These are phyloP conservation scores for Prunella vulgaris DNA, from an alignment of 257 asterid species.

Conservation along the genomic window DNA sequence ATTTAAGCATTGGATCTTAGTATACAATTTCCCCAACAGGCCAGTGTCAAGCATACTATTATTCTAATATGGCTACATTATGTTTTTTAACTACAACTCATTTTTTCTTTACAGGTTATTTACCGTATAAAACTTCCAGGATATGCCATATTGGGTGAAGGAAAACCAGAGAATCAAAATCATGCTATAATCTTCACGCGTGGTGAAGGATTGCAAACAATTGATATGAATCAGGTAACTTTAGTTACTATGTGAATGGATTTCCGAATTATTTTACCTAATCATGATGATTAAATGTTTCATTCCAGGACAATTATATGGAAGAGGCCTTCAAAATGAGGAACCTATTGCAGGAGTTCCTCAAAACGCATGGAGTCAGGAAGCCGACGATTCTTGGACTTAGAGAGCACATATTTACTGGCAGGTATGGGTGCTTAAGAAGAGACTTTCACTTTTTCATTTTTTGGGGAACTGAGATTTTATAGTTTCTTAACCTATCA, in stretches of 20 bases:
- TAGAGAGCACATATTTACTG: slow-evolving; percentile 94
- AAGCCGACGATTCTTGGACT: slow-evolving; percentile 92
- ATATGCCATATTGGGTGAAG: slow-evolving; percentile 85
- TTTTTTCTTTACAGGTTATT: slow-evolving; percentile 52
- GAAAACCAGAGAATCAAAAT: slow-evolving; percentile 97
- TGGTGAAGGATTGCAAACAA: slow-evolving; percentile 97
- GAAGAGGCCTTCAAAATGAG: slow-evolving; percentile 98
- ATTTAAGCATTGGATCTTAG: background rate
- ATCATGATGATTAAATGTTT: slow-evolving; percentile 17
- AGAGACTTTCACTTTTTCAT: slow-evolving; percentile 9
- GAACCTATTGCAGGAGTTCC: slow-evolving; percentile 88
- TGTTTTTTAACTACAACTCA: slow-evolving; percentile 2
- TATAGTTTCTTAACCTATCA: slow-evolving; percentile 9
- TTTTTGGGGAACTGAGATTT: slow-evolving; percentile 5
- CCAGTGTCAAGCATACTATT: background rate
- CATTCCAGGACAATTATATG: slow-evolving; percentile 82
- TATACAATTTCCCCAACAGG: background rate
- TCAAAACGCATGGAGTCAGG: slow-evolving; percentile 76
- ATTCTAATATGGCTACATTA: background rate
- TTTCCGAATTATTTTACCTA: background rate
- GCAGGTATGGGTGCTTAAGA: slow-evolving; percentile 50
- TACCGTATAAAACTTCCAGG: slow-evolving; percentile 94
- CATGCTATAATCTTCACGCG: slow-evolving; percentile 96
- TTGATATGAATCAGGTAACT: slow-evolving; percentile 96
- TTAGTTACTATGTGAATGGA: slow-evolving; percentile 5